Base-by-base conservation (phyloP, 805 yeast genomes). In the Wickerhamiella allomyrinae region DNA sequence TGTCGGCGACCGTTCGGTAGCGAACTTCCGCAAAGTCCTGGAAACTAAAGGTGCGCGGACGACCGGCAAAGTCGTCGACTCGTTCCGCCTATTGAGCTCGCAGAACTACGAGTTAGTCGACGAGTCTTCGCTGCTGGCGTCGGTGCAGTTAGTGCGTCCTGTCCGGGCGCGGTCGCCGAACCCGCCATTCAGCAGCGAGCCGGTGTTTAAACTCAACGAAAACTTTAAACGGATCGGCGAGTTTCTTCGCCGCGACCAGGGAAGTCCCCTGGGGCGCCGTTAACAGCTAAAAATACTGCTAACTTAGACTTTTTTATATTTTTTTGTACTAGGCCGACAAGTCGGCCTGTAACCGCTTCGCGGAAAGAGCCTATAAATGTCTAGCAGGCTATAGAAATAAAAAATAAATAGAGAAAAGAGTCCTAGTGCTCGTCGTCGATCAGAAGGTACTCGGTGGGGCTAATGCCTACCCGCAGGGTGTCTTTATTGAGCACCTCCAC, bases 11-110 rank as follows among this genome's bases (percentile, higher is more conserved):
- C 67, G 68, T 37, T 73, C 76, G 20, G 60, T 72, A 22, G 57
- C 59, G 9, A 84, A 84, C 55, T 82, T 83, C 56, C 58, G 61
- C 45, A 83, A 80, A 53, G 61, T 84, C 2, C 61, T 84, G 41
- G 70, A 67, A 19, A 64, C 82, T 45, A 83, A 82, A 56, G 79
- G 80, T 7, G 62, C 77, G 14, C 47, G 55, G 14, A 37, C 34
- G 44, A 50, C 42, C 38, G 37, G 48, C 20, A 39, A 41, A 29
- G 49, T 47, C 24, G 37, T 50, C n/a, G 52, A 50, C n/a, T 41
- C 46, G 31, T 52, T 51, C 49, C 34, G 42, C 39, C 25, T 40
- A 22, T 31, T 46, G 51, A 46, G 48, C 19, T 24, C 50, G 14
- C 51, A 48, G 34, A 49, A 50, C 41, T 41, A 47, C 8, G 36